Conservation (phyloP, 1,284 basidiomycete species). For the Cryptococcus jaspeensis region DNA sequence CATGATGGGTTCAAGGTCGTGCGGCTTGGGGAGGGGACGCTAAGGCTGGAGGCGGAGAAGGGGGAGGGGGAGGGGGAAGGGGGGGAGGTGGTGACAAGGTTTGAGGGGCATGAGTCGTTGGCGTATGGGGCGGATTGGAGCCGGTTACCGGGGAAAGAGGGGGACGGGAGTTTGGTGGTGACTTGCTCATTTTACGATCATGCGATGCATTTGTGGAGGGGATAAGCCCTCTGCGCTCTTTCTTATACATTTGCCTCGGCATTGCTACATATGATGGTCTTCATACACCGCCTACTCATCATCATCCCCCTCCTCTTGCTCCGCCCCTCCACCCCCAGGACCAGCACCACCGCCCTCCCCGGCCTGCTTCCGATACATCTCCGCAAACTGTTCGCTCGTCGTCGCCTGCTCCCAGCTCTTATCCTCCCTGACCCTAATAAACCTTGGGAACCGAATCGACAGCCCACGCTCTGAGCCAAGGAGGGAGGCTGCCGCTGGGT, state of each 20-base stretch:
- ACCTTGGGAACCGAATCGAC: constrained; percentile 59
- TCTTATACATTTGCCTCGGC: too few relatives aligned
- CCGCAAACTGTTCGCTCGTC: constrained; percentile 59
- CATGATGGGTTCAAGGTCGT: constrained; percentile 92
- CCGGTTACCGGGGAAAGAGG: constrained; percentile 46
- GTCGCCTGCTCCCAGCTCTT: constrained; percentile 58
- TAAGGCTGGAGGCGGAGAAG: not conserved
- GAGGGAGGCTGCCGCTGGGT: constrained; percentile 72
- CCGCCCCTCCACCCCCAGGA: constrained; percentile 33
- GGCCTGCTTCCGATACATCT: constrained; percentile 65
- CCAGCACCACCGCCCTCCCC: constrained; percentile 13
- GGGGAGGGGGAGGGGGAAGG: not conserved
- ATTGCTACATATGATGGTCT: constrained; percentile 1
- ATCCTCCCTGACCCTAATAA: constrained; percentile 58
- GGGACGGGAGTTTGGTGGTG: constrained; percentile 62
- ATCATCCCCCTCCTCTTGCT: constrained; percentile 14
- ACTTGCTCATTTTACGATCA: constrained; percentile 98
- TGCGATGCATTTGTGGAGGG: constrained; percentile 74
- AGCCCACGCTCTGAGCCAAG: constrained; percentile 68
- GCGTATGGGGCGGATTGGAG: constrained; percentile 97
- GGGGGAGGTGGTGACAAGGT: constrained; percentile 58
- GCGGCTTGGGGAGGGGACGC: constrained; percentile 51
- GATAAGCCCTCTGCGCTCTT: constrained; percentile 41
- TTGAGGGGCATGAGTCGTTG: constrained; percentile 76
- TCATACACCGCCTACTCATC: constrained; percentile 3